Percentiles rank a stretch among this genome's conserved stretches.
Evolutionary conservation across 2,329 filamentous ascomycete genomes (phyloP).

Genomic region (Ceratocystis alfenasii): DNA sequence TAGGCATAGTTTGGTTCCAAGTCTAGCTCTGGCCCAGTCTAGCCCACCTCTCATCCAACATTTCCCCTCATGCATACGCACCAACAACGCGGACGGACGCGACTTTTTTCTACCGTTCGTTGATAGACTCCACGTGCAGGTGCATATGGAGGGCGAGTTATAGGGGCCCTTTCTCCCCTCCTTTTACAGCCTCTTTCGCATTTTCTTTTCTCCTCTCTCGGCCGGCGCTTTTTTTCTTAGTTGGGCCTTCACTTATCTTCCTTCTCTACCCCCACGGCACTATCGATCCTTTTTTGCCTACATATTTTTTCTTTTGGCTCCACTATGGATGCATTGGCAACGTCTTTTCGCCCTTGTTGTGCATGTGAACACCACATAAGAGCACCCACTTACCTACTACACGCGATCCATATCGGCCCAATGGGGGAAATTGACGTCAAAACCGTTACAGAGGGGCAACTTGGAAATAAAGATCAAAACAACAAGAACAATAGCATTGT

Average conservation of each 20-base stretch:
- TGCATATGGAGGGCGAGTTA: neutral
- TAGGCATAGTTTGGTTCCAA: neutral
- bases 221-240: neutral
- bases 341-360: neutral
- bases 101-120: neutral
- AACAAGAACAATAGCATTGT: neutral
- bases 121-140: constrained; percentile 6
- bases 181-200: neutral
- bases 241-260: neutral
- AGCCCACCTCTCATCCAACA: neutral
- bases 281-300: neutral
- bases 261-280: neutral
- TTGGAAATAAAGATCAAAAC: neutral
- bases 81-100: neutral
- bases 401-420: neutral
- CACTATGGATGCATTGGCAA: neutral
- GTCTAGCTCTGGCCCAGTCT: no score
- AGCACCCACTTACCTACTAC: neutral
- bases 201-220: neutral
- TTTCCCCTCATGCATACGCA: neutral
- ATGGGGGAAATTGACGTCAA: neutral
- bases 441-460: neutral
- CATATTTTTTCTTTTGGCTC: neutral
- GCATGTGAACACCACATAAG: neutral
- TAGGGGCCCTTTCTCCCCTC: neutral